phyloP scores from a whole-genome alignment of 192 early-diverging fungal species.

The Jimgerdemannia flammicorona region DNA sequence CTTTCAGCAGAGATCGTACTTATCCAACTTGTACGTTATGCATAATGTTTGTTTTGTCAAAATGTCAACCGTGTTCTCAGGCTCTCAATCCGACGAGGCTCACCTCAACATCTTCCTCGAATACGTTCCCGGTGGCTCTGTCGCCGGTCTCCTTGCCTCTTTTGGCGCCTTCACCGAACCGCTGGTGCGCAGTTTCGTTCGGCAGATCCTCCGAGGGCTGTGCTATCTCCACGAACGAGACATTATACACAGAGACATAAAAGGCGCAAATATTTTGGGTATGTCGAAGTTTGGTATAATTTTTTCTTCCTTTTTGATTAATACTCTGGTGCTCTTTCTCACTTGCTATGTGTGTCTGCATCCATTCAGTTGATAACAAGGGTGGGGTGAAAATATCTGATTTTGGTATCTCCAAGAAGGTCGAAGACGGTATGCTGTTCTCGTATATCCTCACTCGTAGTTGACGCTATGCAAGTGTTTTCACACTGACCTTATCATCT shows the following conservation, averaged over 20 bases:
- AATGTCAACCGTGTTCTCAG: slow-evolving; percentile 29
- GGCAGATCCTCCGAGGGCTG: slow-evolving; percentile 89
- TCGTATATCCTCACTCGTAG: background rate
- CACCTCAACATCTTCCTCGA: slow-evolving; percentile 93
- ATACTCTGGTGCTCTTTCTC: too few relatives aligned
- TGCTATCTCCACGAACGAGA: slow-evolving; percentile 91
- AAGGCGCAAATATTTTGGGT: slow-evolving; percentile 89
- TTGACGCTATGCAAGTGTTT: too few relatives aligned
- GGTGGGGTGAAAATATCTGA: slow-evolving; percentile 97
- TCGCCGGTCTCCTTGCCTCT: slow-evolving; percentile 77
- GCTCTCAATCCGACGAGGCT: slow-evolving; percentile 70
- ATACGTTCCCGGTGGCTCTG: slow-evolving; percentile 96
- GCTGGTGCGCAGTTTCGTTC: slow-evolving; percentile 78
- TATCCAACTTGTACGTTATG: too few relatives aligned
- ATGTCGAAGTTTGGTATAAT: slow-evolving; percentile 8
- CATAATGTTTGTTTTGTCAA: too few relatives aligned
- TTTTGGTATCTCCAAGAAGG: slow-evolving; percentile 98
- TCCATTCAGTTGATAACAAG: slow-evolving; percentile 71
- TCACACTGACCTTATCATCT: slow-evolving; percentile 7
- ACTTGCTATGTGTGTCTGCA: too few relatives aligned
- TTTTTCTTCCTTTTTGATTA: too few relatives aligned
- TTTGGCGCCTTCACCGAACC: slow-evolving; percentile 88
- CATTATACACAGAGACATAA: slow-evolving; percentile 98
- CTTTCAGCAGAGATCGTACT: background rate
- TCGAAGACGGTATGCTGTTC: slow-evolving; percentile 60